Evolutionary conservation across 495 filamentous ascomycete genomes (phyloP).

Genomic region (Penicillium roqueforti): DNA sequence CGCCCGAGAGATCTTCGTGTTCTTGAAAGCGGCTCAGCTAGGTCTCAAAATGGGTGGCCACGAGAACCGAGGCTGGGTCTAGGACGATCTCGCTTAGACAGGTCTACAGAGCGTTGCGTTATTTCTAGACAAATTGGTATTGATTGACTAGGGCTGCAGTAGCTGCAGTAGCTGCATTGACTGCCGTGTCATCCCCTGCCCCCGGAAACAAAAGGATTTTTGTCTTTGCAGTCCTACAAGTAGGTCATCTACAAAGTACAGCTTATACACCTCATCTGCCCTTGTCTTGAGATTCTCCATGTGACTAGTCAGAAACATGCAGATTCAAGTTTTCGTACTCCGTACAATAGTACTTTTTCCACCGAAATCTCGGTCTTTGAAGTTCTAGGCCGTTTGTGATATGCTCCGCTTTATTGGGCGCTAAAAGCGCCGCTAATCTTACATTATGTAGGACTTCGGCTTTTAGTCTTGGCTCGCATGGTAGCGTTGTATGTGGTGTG

Average conservation of each 20-base stretch:
- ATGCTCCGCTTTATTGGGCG: slow-evolving; percentile 6
- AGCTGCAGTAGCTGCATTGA: neutral
- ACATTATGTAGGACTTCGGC: neutral
- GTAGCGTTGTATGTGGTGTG: neutral
- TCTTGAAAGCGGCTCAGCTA: slow-evolving; percentile 3
- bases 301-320: slow-evolving; percentile 4
- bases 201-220: neutral
- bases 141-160: neutral
- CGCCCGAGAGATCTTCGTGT: slow-evolving; percentile 4
- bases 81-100: slow-evolving; percentile 7
- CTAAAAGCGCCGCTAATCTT: slow-evolving; percentile 5
- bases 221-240: neutral
- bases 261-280: neutral
- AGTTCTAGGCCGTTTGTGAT: slow-evolving; percentile 6
- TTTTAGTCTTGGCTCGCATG: slow-evolving; percentile 1
- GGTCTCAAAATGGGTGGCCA: neutral
- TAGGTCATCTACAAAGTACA: neutral
- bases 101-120: neutral
- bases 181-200: neutral
- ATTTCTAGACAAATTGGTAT: neutral
- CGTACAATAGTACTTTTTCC: neutral
- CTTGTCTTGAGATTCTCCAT: neutral
- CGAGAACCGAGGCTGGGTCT: neutral
- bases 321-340: neutral
- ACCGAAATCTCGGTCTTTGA: neutral